Percentiles rank a stretch among this genome's conserved stretches.
Conservation (phyloP, 1,284 basidiomycete genomes). For the Cryptococcus sp. region DNA sequence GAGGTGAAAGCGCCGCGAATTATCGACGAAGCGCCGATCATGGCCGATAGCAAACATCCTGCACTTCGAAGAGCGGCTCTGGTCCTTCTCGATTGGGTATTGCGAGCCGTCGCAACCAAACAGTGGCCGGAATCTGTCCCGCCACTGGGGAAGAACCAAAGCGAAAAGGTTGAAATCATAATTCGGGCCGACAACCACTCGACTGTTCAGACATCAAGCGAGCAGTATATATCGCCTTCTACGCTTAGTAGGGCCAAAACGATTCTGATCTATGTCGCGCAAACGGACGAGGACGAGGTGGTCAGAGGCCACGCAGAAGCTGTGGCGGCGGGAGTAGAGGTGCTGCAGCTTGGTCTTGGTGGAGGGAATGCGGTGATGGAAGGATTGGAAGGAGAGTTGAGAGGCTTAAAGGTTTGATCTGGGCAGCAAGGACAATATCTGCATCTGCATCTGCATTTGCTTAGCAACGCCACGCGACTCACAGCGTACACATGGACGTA, state of each 20-base stretch:
- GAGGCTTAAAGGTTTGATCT: neutral
- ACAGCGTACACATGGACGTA: no score
- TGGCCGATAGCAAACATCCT: conserved; percentile 66
- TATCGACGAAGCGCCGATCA: conserved; percentile 61
- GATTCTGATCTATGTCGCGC: conserved; percentile 69
- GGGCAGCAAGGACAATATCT: neutral
- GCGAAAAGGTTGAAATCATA: conserved; percentile 5
- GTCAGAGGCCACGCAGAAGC: conserved; percentile 72
- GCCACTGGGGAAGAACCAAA: neutral
- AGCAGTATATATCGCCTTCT: neutral
- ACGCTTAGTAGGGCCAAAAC: conserved; percentile 60
- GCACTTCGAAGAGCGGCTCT: conserved; percentile 77
- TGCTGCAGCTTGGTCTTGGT: conserved; percentile 2
- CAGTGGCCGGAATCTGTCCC: conserved; percentile 14
- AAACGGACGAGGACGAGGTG: conserved; percentile 70
- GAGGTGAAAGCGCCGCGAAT: conserved; percentile 17
- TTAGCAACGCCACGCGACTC: no score
- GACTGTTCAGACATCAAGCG: neutral
- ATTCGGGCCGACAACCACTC: conserved; percentile 16
- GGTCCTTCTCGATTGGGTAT: conserved; percentile 69
- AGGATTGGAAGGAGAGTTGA: neutral
- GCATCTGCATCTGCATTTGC: no score
- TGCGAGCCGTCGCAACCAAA: conserved; percentile 54
- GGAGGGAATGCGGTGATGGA: neutral
- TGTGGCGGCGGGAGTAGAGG: conserved; percentile 56